A percentile compares a stretch with the other conserved stretches of the same genome.
Conservation (phyloP, 2,329 filamentous ascomycete genomes). For the Penicillium sp. region DNA sequence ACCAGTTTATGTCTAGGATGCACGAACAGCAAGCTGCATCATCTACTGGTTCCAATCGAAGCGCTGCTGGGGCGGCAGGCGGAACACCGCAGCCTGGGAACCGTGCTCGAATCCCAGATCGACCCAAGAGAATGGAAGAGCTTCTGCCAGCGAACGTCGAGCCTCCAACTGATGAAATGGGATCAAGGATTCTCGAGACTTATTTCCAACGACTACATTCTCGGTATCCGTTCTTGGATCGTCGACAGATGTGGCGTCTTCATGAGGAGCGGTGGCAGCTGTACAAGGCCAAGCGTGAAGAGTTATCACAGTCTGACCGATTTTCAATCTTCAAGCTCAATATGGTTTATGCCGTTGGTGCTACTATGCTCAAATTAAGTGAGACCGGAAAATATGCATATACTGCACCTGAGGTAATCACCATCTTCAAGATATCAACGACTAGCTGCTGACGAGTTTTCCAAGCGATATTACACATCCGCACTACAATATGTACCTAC, state of each 20-base stretch:
- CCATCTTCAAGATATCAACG: not conserved
- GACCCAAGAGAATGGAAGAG: slow-evolving; percentile 28
- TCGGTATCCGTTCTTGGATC: slow-evolving; percentile 50
- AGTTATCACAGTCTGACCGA: slow-evolving; percentile 34
- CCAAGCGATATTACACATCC: slow-evolving; percentile 47
- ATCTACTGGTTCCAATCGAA: slow-evolving; percentile 15
- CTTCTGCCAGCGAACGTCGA: slow-evolving; percentile 38
- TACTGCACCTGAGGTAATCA: slow-evolving; percentile 42
- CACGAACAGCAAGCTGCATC: slow-evolving; percentile 16
- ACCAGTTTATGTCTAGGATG: slow-evolving; percentile 43
- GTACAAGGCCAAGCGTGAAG: slow-evolving; percentile 35
- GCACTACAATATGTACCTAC: slow-evolving; percentile 49
- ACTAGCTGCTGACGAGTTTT: not conserved
- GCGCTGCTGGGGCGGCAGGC: not conserved
- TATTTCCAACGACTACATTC: slow-evolving; percentile 47
- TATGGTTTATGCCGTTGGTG: slow-evolving; percentile 51
- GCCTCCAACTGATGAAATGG: slow-evolving; percentile 47
- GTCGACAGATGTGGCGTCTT: slow-evolving; percentile 43
- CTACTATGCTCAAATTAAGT: slow-evolving; percentile 47
- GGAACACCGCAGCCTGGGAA: slow-evolving; percentile 15
- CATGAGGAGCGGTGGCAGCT: slow-evolving; percentile 42
- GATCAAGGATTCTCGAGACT: slow-evolving; percentile 42
- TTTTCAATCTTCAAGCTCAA: slow-evolving; percentile 52
- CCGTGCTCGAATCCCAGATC: slow-evolving; percentile 24
- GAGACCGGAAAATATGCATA: slow-evolving; percentile 41